A percentile compares a stretch with the other conserved stretches of the same genome.
phyloP scores from a whole-genome alignment of 306 rosid species.

The Cicer chorassanicum region DNA sequence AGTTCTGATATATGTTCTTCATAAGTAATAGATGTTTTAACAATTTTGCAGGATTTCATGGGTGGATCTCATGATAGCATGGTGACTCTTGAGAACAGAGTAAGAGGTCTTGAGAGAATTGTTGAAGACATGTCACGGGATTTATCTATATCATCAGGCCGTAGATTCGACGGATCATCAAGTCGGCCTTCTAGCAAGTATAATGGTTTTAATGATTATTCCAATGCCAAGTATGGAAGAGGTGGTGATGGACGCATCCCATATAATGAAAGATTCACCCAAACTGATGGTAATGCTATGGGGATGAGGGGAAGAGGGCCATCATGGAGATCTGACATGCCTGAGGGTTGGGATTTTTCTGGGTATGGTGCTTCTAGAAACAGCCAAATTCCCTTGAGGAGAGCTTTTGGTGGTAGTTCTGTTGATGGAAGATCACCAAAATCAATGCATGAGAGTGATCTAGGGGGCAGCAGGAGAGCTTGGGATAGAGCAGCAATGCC shows the following conservation, averaged over 20 bases:
- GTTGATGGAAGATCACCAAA: slow-evolving; percentile 83
- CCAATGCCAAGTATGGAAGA: slow-evolving; percentile 81
- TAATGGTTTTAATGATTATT: slow-evolving; percentile 74
- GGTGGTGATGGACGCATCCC: slow-evolving; percentile 74
- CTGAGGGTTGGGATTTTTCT: slow-evolving; percentile 81
- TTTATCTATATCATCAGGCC: slow-evolving; percentile 82
- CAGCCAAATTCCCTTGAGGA: slow-evolving; percentile 79
- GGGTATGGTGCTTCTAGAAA: slow-evolving; percentile 73
- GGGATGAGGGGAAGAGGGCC: slow-evolving; percentile 85
- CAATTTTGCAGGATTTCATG: slow-evolving; percentile 89
- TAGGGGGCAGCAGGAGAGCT: slow-evolving; percentile 79
- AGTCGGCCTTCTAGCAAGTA: slow-evolving; percentile 77
- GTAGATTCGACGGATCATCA: slow-evolving; percentile 86
- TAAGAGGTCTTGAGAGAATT: slow-evolving; percentile 94
- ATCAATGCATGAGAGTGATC: slow-evolving; percentile 79
- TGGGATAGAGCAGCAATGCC: slow-evolving; percentile 90
- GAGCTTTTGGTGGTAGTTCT: slow-evolving; percentile 68
- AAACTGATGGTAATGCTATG: slow-evolving; percentile 72
- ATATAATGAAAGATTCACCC: slow-evolving; percentile 77
- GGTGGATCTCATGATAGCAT: slow-evolving; percentile 97
- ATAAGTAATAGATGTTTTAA: slow-evolving; percentile 31
- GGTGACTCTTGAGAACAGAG: slow-evolving; percentile 96
- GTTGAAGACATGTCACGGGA: slow-evolving; percentile 97
- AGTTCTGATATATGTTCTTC: slow-evolving; percentile 38
- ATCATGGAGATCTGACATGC: slow-evolving; percentile 80